A percentile compares a stretch with the other conserved stretches of the same genome.
Conservation (phyloP, 331 rosid genomes). For the Pyrus hybrid region DNA sequence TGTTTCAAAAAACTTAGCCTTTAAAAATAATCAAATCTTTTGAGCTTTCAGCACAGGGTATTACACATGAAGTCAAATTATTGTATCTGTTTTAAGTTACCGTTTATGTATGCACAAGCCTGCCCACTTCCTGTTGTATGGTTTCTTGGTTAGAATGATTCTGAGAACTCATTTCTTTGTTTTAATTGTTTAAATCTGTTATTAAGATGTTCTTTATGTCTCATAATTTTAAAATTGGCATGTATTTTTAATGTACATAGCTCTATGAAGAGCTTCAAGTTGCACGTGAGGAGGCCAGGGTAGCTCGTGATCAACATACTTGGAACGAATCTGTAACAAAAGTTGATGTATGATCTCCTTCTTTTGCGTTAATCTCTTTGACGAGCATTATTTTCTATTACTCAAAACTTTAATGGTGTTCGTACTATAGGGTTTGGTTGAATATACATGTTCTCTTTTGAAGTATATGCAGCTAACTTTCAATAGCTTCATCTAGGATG, state of each 20-base stretch:
- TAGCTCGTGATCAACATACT: constrained; percentile 48
- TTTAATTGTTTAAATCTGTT: background rate
- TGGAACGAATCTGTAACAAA: constrained; percentile 31
- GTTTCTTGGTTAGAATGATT: background rate
- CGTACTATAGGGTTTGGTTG: background rate
- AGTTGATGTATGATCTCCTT: constrained; percentile 20
- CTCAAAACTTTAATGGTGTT: background rate
- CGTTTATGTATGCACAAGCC: background rate
- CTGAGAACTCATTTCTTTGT: background rate
- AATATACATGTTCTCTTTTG: background rate
- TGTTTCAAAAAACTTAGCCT: background rate
- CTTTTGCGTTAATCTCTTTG: background rate
- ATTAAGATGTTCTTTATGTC: constrained; percentile 5
- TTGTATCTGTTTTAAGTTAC: background rate
- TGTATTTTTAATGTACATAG: constrained; percentile 27
- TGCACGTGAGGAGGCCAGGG: constrained; percentile 59
- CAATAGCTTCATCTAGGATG: constrained; percentile 46
- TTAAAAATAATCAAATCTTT: background rate
- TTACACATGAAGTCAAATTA: background rate
- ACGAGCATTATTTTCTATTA: background rate
- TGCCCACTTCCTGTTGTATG: background rate
- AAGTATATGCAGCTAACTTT: constrained; percentile 14
- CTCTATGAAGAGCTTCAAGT: constrained; percentile 55
- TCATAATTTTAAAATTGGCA: constrained; percentile 6
- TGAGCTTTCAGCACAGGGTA: background rate